Conservation (phyloP, 1,284 basidiomycete genomes). For the Phellinidium pouzarii region DNA sequence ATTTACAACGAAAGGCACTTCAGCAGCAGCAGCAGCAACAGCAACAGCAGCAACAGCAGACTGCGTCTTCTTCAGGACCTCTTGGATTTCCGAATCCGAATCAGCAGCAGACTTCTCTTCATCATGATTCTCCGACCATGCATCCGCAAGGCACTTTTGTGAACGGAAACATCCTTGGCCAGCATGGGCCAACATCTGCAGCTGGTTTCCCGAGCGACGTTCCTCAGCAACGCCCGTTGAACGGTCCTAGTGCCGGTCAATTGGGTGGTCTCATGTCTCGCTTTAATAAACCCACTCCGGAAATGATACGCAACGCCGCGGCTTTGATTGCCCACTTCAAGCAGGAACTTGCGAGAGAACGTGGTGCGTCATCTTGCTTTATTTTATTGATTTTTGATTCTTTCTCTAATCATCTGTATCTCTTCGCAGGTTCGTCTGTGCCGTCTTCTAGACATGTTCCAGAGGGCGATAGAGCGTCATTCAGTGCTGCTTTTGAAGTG, state of each 20-base stretch:
- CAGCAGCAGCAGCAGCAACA: constrained; percentile 23
- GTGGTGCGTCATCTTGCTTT: neutral
- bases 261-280: neutral
- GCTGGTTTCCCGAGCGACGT: neutral
- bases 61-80: too few species aligned
- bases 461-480: constrained; percentile 6
- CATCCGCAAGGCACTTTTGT: neutral
- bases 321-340: neutral
- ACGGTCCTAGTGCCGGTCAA: neutral
- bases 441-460: constrained; percentile 2
- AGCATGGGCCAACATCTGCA: neutral
- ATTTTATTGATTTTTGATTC: neutral
- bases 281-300: neutral
- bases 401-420: neutral
- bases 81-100: neutral
- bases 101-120: neutral
- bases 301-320: neutral
- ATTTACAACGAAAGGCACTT: constrained; percentile 21
- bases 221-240: neutral
- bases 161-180: neutral
- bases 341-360: neutral
- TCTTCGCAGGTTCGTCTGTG: neutral
- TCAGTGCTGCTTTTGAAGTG: constrained; percentile 35
- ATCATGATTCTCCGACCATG: neutral
- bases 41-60: constrained; percentile 22